Base-by-base conservation (phyloP, 306 rosid genomes). In the Hippophae rhamnoides region DNA sequence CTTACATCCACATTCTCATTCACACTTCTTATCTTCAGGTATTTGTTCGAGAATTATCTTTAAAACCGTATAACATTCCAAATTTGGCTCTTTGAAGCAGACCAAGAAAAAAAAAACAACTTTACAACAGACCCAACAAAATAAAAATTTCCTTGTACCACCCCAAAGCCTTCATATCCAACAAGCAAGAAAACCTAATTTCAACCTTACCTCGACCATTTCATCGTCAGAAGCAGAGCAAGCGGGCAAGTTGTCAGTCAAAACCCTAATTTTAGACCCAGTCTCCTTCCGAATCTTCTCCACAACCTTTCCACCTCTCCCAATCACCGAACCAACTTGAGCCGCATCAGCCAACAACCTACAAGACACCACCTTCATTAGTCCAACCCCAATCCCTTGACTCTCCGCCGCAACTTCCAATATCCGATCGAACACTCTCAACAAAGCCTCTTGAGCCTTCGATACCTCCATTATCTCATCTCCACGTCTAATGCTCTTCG, bases 291-390 rank as follows among this genome's bases (percentile, higher is more conserved):
- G 82, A 5, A 93, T 88, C 85, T 84, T 93, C 84, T 88, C 89
- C 47, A 93, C 99, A 1, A 88, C 78, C 55, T 79, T 93, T 71
- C 99, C 99, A 31, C 99, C 99, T 69, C 82, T 93, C 11, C 99
- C 99, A 3, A 93, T 88, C 9, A 93, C 94, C 0, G 90, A 80
- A 13, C 99, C 85, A 3, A 81, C 81, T 71, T 86, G 90, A 2
- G 84, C 78, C 8, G 69, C 48, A 38, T 84, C 95, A 10, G 71
- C 90, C 71, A 88, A 75, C 13, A 93, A 59, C 65, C 99, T 69
- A 71, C 97, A 86, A 2, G 95, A 88, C 43, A 88, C 95, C 10
- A 80, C 75, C 14, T 86, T 84, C 47, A 73, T 69, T 7, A 49
- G 8, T 2, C 78, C 86, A 8, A 79, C 54, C 1, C 72, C 81